A percentile compares a stretch with the other conserved stretches of the same genome.
Evolutionary conservation across 2,329 filamentous ascomycete species (phyloP).

Genomic region (Berkeleyomyces basicola): DNA sequence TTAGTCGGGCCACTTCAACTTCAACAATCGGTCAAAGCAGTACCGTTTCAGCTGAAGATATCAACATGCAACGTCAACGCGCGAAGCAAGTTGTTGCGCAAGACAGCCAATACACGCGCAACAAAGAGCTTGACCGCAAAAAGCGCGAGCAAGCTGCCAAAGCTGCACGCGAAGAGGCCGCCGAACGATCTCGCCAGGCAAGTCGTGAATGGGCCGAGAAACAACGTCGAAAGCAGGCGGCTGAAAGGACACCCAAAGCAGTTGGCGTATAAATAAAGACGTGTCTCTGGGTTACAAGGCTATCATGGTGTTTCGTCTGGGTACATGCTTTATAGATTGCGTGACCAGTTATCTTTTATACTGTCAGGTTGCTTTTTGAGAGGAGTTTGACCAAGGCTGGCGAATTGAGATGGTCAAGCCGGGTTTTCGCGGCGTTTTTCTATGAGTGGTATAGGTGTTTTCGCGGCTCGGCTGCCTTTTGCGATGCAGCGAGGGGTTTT

Average conservation of each 20-base stretch:
- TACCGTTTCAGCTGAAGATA: conserved; percentile 33
- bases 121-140: conserved; percentile 35
- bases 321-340: background rate
- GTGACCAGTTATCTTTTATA: background rate
- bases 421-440: background rate
- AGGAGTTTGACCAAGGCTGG: background rate
- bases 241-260: conserved; percentile 7
- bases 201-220: conserved; percentile 48
- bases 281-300: background rate
- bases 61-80: conserved; percentile 33
- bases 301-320: background rate
- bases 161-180: conserved; percentile 40
- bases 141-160: conserved; percentile 38
- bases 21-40: conserved; percentile 32
- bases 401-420: background rate
- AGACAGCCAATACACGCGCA: conserved; percentile 31
- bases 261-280: background rate
- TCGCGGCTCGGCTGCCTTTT: background rate
- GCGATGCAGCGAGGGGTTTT: background rate
- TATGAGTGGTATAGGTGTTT: background rate
- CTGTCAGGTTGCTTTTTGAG: background rate
- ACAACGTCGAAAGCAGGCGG: conserved; percentile 28
- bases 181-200: conserved; percentile 40
- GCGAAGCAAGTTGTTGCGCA: conserved; percentile 37
- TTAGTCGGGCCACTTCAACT: conserved; percentile 28